These are phyloP conservation scores for Phytomonas sp. DNA, from an alignment of 208 protist species.

Conservation along the genomic window DNA sequence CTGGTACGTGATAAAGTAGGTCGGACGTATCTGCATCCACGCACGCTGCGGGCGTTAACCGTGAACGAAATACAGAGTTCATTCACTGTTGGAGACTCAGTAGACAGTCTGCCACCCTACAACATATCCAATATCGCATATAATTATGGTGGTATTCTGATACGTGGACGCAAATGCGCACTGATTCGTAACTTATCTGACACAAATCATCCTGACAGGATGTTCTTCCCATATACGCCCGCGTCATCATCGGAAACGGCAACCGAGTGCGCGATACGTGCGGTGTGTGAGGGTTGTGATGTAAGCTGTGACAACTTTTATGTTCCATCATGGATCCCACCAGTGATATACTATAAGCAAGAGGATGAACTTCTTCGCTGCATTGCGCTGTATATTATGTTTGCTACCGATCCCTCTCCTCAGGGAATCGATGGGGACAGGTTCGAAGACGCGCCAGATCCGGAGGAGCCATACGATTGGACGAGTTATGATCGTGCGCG, in stretches of 20 bases:
- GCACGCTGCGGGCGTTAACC: constrained; percentile 41
- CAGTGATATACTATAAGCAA: constrained; percentile 47
- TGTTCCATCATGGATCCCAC: constrained; percentile 49
- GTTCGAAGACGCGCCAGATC: constrained; percentile 42
- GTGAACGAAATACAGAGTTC: constrained; percentile 43
- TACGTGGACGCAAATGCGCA: constrained; percentile 80
- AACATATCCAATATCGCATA: constrained; percentile 48
- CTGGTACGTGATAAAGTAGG: constrained; percentile 36
- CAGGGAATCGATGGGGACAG: constrained; percentile 41
- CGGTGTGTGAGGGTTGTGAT: constrained; percentile 69
- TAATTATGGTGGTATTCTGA: constrained; percentile 57
- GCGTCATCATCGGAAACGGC: constrained; percentile 28
- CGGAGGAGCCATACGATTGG: constrained; percentile 75
- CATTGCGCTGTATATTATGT: constrained; percentile 46
- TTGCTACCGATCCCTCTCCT: constrained; percentile 53
- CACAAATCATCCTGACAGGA: background rate
- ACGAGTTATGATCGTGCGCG: constrained; percentile 43
- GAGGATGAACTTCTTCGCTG: constrained; percentile 14
- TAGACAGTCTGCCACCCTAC: constrained; percentile 44
- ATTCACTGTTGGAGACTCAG: constrained; percentile 37
- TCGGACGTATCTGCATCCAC: constrained; percentile 30
- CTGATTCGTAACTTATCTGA: constrained; percentile 28
- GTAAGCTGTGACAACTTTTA: constrained; percentile 82
- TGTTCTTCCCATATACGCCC: constrained; percentile 35
- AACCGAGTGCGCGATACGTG: constrained; percentile 61